Conservation (phyloP, 179 eudicot genomes). For the Silene coronaria region DNA sequence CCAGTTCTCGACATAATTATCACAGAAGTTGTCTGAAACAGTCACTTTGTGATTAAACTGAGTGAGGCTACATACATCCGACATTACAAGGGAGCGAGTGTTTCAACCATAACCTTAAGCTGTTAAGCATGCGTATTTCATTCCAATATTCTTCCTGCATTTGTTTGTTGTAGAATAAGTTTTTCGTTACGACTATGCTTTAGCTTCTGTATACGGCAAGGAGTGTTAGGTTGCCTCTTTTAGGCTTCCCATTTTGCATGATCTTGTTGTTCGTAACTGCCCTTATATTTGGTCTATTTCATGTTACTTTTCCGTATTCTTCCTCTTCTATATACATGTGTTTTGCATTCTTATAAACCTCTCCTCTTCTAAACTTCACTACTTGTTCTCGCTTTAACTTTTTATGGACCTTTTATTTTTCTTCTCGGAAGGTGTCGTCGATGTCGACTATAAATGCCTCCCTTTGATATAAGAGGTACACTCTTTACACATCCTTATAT, state of each 20-base stretch:
- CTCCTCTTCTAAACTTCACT: neutral
- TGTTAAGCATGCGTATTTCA: neutral
- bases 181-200: neutral
- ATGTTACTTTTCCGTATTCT: neutral
- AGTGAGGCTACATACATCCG: too few species aligned
- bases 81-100: neutral
- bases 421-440: too few species aligned
- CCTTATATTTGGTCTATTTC: neutral
- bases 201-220: neutral
- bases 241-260: constrained; percentile 15
- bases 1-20: too few species aligned
- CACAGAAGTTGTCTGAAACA: too few species aligned
- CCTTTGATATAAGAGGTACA: constrained; percentile 6
- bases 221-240: constrained; percentile 2
- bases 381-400: neutral
- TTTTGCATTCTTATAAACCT: neutral
- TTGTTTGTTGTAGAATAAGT: neutral
- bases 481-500: neutral
- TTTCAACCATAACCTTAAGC: neutral
- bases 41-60: too few species aligned
- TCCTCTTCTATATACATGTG: neutral
- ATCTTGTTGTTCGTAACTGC: neutral
- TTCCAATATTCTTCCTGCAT: neutral
- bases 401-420: neutral
- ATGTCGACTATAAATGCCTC: neutral